These are phyloP conservation scores for Mortierella hygrophila DNA, from an alignment of 192 early-diverging fungal genomes.

Conservation along the genomic window DNA sequence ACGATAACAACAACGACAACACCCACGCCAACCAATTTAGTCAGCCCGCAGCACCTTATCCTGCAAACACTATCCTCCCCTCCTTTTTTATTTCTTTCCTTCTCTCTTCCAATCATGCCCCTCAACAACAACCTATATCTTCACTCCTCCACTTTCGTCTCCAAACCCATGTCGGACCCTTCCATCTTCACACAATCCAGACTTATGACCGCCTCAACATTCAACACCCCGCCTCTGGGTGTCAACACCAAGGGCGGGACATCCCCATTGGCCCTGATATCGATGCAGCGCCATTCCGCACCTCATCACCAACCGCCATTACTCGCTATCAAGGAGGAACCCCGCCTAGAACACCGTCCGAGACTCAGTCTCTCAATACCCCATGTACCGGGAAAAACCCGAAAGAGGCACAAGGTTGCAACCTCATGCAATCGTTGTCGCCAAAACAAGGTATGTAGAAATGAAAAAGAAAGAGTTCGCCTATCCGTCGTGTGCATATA, in stretches of 20 bases:
- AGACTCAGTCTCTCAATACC: constrained; percentile 26
- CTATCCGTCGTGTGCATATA: not conserved
- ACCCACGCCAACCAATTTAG: not conserved
- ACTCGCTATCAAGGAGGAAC: constrained; percentile 28
- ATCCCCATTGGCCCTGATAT: not conserved
- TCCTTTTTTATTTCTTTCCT: not conserved
- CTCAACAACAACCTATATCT: not conserved
- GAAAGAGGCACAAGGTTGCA: constrained; percentile 53
- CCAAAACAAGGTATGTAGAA: constrained; percentile 43
- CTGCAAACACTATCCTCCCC: not conserved
- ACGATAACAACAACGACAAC: constrained; percentile 2
- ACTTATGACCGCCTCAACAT: not conserved
- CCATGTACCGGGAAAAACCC: constrained; percentile 35
- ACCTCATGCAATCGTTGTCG: constrained; percentile 55
- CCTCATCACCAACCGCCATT: constrained; percentile 20
- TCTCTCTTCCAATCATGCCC: not conserved
- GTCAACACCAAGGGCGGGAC: not conserved
- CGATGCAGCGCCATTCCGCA: constrained; percentile 9
- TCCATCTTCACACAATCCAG: not conserved
- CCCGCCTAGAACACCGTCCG: constrained; percentile 5
- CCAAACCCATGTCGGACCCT: not conserved
- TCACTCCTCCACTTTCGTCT: not conserved
- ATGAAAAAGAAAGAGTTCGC: not conserved
- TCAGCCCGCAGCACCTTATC: not conserved
- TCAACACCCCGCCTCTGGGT: not conserved